Evolutionary conservation across 1,139 yeast species (phyloP), one percentile per base, ranked within the genome.

Genomic region (Protomyces arabidopsidicola): DNA sequence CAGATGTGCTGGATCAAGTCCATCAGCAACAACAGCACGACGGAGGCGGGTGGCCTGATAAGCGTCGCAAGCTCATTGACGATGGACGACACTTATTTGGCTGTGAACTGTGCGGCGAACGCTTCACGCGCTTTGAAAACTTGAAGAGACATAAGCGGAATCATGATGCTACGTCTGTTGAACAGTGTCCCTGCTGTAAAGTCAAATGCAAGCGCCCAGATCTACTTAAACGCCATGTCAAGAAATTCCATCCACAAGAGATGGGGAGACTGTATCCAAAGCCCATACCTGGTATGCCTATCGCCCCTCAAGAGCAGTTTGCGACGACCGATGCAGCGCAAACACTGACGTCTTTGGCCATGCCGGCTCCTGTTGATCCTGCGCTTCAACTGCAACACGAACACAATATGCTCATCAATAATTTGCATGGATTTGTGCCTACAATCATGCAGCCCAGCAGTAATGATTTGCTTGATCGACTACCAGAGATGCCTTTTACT

Each of bases 321-420:
- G 62, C 62, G 3, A 55, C 62, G 42, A 58, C 62, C 1, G 62
- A 58, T 34, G 62, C 62, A 4, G 62, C 62, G 9, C 62, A 58
- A 35, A 58, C 62, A 2, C 20, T 58, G 53, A 58, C 62, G 1
- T 58, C 62, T 38, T 34, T 58, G 35, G 62, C 62, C 18, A 58
- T 55, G n/a, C 62, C 62, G 12, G 20, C 48, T 42, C 48, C 16
- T 16, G 24, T 42, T 9, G 48, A 42, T n/a, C 48, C 48, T 2
- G 48, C 48, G 12, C 20, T 42, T 10, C 48, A 42, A 18, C 10
- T 42, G 20, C 48, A 42, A 18, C 48, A 42, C 12, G 48, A 42
- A 18, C 48, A 42, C 18, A 20, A 20, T 8, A n/a, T 42, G 48
- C 22, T 42, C 22, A 42, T 42, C 4, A 18, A 42, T 1, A 18